These are phyloP conservation scores for Coelastrella sp. DNA, from an alignment of 139 green algal species.

Conservation along the genomic window DNA sequence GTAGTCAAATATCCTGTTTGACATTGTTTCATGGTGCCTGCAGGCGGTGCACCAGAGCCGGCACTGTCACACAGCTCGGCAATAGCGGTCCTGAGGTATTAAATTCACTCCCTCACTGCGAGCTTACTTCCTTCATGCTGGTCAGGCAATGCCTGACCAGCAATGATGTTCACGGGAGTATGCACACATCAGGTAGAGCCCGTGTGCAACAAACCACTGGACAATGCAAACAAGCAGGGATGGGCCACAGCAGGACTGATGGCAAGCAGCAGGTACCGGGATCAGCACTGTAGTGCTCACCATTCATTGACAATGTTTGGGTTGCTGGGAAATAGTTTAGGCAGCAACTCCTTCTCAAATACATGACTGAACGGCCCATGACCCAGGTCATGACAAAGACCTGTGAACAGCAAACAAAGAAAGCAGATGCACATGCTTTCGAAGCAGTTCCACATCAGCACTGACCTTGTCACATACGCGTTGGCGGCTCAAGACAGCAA, in stretches of 20 bases:
- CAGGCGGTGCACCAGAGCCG: too few relatives aligned
- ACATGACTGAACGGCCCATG: slow-evolving; percentile 95
- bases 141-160: too few relatives aligned
- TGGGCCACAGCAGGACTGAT: too few relatives aligned
- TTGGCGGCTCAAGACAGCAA: not conserved
- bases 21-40: slow-evolving; percentile 60
- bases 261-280: too few relatives aligned
- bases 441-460: not conserved
- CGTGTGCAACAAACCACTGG: too few relatives aligned
- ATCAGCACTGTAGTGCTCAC: slow-evolving; percentile 39
- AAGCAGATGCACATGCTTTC: too few relatives aligned
- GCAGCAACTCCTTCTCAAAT: slow-evolving; percentile 87
- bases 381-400: slow-evolving; percentile 94
- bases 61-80: not conserved
- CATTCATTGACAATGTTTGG: slow-evolving; percentile 90
- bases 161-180: too few relatives aligned
- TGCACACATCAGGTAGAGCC: too few relatives aligned
- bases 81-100: not conserved
- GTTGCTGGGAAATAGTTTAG: slow-evolving; percentile 74
- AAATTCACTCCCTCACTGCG: too few relatives aligned
- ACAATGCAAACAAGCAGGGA: too few relatives aligned
- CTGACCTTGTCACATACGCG: not conserved
- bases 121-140: too few relatives aligned
- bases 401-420: slow-evolving; percentile 55
- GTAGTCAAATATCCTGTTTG: slow-evolving; percentile 53